Percentiles rank a stretch among this genome's conserved stretches.
phyloP scores from a whole-genome alignment of 441 rosid genomes.

The Croton laevigatus region DNA sequence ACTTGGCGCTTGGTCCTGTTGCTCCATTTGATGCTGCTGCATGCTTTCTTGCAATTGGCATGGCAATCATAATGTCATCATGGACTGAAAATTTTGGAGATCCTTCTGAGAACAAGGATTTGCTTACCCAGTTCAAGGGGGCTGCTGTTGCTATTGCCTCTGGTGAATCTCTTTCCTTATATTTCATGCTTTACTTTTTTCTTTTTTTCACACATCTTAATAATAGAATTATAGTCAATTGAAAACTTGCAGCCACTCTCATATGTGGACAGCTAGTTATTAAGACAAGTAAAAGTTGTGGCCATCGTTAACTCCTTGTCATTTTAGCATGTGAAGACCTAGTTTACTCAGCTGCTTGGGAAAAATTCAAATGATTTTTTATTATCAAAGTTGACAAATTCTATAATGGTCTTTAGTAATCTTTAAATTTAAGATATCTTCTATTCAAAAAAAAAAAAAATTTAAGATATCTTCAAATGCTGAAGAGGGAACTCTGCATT shows the following conservation, averaged over 20 bases:
- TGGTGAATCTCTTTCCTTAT: conserved; percentile 39
- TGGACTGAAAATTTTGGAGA: conserved; percentile 96
- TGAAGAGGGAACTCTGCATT: background rate
- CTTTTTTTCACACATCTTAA: background rate
- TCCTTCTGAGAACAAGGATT: conserved; percentile 84
- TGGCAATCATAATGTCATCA: conserved; percentile 82
- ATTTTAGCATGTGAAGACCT: background rate
- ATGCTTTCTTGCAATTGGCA: conserved; percentile 89
- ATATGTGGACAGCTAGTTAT: background rate
- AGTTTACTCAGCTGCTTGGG: background rate
- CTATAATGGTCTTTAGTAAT: background rate
- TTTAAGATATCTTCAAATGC: background rate
- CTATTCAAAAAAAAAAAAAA: too few species aligned
- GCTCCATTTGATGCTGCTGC: conserved; percentile 99
- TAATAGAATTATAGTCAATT: background rate
- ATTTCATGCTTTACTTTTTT: background rate
- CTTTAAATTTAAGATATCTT: background rate
- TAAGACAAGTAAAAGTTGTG: background rate
- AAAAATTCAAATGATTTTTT: background rate
- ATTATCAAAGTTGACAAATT: background rate
- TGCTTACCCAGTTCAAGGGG: conserved; percentile 83
- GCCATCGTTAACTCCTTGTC: background rate
- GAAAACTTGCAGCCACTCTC: background rate
- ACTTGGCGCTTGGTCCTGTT: conserved; percentile 81
- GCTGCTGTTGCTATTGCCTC: conserved; percentile 96